phyloP scores from a whole-genome alignment of 139 green algal species.

The Chlorella sorokiniana region DNA sequence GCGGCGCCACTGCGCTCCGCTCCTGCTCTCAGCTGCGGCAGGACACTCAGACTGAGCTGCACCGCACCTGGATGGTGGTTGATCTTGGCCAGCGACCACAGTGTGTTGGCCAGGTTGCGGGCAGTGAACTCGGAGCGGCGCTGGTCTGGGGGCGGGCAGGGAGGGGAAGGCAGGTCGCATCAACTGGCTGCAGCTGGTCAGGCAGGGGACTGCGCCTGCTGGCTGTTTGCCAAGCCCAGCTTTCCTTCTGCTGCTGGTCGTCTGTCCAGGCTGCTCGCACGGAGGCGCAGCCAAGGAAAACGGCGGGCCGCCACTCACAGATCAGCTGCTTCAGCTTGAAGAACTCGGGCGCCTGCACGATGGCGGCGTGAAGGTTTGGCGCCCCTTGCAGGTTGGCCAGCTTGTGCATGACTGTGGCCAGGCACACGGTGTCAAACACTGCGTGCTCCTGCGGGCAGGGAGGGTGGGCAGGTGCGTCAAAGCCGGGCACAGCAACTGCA shows the following conservation, averaged over 20 bases:
- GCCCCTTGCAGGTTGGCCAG: conserved; percentile 45
- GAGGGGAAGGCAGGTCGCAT: not conserved
- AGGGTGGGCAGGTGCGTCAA: not conserved
- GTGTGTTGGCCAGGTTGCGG: conserved; percentile 58
- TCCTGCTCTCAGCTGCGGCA: not conserved
- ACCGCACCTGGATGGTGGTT: conserved; percentile 41
- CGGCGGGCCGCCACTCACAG: not conserved
- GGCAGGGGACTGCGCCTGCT: too few species aligned
- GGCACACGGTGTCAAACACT: conserved; percentile 54
- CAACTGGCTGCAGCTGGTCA: not conserved
- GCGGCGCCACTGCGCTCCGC: too few species aligned
- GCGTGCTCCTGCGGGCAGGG: not conserved
- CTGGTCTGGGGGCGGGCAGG: conserved; percentile 19
- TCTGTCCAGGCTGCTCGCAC: too few species aligned
- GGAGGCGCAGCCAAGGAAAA: too few species aligned
- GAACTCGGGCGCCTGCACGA: conserved; percentile 46
- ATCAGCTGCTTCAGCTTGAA: conserved; percentile 40
- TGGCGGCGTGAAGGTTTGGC: conserved; percentile 32
- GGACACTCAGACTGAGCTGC: not conserved
- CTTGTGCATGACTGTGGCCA: conserved; percentile 59
- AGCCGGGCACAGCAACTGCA: not conserved
- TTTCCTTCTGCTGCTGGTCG: too few species aligned
- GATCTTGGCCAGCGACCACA: conserved; percentile 63
- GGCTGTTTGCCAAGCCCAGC: too few species aligned
- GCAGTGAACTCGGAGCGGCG: conserved; percentile 36